Base-by-base conservation (phyloP, 345 rosid genomes). In the Moricandia moricandioides region DNA sequence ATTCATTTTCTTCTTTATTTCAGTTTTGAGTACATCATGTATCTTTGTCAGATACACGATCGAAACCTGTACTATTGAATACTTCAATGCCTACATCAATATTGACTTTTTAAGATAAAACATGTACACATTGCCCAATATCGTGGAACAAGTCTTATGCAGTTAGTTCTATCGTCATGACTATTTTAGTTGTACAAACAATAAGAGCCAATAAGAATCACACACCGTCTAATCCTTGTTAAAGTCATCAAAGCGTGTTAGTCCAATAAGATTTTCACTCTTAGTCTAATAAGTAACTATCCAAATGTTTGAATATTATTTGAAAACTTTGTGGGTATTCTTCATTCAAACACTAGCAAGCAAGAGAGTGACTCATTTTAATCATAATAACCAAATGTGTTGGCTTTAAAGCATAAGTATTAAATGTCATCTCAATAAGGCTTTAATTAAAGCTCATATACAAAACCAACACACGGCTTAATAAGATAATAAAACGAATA, bases 381-480 rank as follows among this genome's bases (percentile, higher is more conserved):
- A 63, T 55, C 59, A 24, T 55, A n/a, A 47, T 4, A 56, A 58
- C 65, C 65, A 43, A 56, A 8, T 56, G 55, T 18, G 55, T 18
- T 56, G 65, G 65, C 65, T 55, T 55, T 2, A 39, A 55, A 39
- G 57, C 69, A 35, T 35, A 52, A 0, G 35, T 51, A 3, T 6
- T 56, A 47, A 62, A 11, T 34, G 14, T 75, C n/a, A n/a, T n/a
- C 8, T 59, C 33, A 69, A 61, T 60, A n/a, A n/a, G 8, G 52
- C 17, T 47, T 47, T 1, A 14, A 60, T 62, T 30, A 33, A 64
- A 69, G 79, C 79, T 69, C 79, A 70, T 76, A 71, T 68, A 55
- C 75, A 69, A 63, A 62, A 6, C 58, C 51, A 30, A 75, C 62
- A 62, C 75, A 76, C 18, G 74, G 70, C 70, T 69, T 64, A 45